Evolutionary conservation across 257 asterid genomes (phyloP), one percentile per base, ranked within the genome.

Genomic region (Solanum etuberosum): DNA sequence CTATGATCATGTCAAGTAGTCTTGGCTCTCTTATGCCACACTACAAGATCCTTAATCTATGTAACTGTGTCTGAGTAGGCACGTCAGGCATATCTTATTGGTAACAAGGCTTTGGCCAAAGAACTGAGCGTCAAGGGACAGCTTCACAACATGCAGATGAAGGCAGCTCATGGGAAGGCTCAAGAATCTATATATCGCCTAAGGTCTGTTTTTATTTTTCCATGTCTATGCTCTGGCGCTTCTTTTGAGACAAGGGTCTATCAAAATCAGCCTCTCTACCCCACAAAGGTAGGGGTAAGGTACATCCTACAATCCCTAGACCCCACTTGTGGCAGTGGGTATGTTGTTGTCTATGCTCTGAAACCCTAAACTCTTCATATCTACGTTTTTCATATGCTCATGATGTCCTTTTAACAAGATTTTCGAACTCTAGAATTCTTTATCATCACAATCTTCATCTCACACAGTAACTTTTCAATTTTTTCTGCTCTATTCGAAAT

Each of bases 91-190:
- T 97, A 92, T 91, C 93, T 96, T 72, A 86, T 92, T 61, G 99
- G 99, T 32, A 96, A 97, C 95, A 97, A 97, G 93, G 99, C 98
- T 90, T 92, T 97, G 81, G 99, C 99, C 67, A 97, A 95, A 94
- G 99, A 97, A 91, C 90, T 96, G 94, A 97, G 99, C 92, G 88
- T 93, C 86, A 97, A 97, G 87, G 99, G 99, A 84, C 99, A 97
- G 91, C 90, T 96, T 87, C 98, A 97, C 93, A 96, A 95, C 92
- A 93, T 95, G 95, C 97, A 97, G 90, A 97, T 96, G 99, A 97
- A 94, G 91, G 94, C 96, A 88, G 98, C 98, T 86, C 99, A 97
- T 70, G 98, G 92, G 86, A 97, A 96, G 89, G 98, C 99, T 84
- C 99, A 96, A 88, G 99, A 97, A 74, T 88, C 99, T 86, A 94